Base-by-base conservation (phyloP, 2,329 filamentous ascomycete genomes). In the Sclerotinia borealis region DNA sequence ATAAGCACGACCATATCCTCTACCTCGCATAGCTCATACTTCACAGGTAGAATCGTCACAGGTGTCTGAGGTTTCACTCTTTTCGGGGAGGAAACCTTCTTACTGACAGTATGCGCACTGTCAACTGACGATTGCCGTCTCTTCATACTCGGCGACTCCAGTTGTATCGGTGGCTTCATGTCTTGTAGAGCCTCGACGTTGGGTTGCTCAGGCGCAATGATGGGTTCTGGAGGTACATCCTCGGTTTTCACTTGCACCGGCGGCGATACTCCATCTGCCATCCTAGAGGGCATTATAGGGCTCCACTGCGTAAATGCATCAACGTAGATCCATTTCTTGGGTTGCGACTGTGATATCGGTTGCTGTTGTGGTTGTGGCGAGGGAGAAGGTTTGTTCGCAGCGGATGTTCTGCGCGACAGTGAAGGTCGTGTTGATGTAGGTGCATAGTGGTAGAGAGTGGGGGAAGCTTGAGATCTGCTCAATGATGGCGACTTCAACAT, bases 1-100 rank as follows among this genome's bases (percentile, higher is more conserved):
- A 99, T 95, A 65, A 99, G 79, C 48, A 93, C 82, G 34, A 96
- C 95, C 74, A 99, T 85, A 74, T 97, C 93, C 72, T 92, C 90
- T 10, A 91, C 85, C 45, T 89, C 81, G 74, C 91, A 96, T 13
- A 86, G 79, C 75, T 96, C 92, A 75, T 99, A 99, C 71, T 83
- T 82, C 65, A 83, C 76, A 1, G 95, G 90, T 73, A 95, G 72
- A 10, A 82, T 70, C 72, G 86, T 89, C 47, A 82, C 78, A 9
- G 82, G 79, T 8, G 75, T 76, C 17, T 77, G 75, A 39, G 81
- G 78, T 67, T 79, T 82, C 36, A 79, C 74, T 49, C 85, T 81
- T 73, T 89, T 89, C 7, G 81, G 63, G 11, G 45, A 13, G 13
- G 19, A 62, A n/a, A 37, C 39, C 25, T 48, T 49, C 22, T 58